Conservation (phyloP, 805 yeast genomes). For the Kodamaea lidongshanica region DNA sequence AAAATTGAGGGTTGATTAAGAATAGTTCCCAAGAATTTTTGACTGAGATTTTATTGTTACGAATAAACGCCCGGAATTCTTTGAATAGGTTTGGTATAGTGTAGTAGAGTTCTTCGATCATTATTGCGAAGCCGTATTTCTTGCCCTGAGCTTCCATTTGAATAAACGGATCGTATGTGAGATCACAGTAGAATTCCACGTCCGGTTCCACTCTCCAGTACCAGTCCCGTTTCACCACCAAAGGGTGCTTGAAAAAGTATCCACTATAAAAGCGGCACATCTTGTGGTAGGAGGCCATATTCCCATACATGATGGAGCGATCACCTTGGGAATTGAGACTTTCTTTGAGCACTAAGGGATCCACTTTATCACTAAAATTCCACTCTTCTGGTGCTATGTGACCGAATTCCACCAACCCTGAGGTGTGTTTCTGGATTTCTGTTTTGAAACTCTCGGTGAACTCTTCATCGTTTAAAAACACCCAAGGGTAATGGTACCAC, state of each 20-base stretch:
- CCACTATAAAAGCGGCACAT: conserved; percentile 96
- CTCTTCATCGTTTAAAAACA: conserved; percentile 75
- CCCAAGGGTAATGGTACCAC: conserved; percentile 92
- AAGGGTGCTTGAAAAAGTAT: conserved; percentile 69
- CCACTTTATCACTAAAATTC: conserved; percentile 51
- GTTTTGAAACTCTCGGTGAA: conserved; percentile 60
- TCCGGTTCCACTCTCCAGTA: conserved; percentile 97
- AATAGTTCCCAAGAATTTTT: conserved; percentile 71
- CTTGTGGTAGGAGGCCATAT: conserved; percentile 74
- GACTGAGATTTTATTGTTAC: conserved; percentile 36
- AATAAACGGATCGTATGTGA: conserved; percentile 72
- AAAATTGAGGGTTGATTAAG: conserved; percentile 26
- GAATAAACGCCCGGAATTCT: conserved; percentile 59
- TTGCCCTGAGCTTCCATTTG: conserved; percentile 59
- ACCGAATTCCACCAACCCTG: conserved; percentile 69
- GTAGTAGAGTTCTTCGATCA: conserved; percentile 69
- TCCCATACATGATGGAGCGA: conserved; percentile 77
- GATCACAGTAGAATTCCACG: conserved; percentile 60
- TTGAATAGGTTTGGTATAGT: conserved; percentile 81
- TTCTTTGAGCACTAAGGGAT: conserved; percentile 44
- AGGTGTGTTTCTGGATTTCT: conserved; percentile 46
- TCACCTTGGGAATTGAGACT: conserved; percentile 73
- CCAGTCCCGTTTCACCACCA: conserved; percentile 72
- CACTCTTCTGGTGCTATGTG: conserved; percentile 52
- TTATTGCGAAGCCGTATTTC: conserved; percentile 71